Evolutionary conservation across 257 asterid species (phyloP), one percentile per base, ranked within the genome.

Genomic region (Nicotiana sylvestris): DNA sequence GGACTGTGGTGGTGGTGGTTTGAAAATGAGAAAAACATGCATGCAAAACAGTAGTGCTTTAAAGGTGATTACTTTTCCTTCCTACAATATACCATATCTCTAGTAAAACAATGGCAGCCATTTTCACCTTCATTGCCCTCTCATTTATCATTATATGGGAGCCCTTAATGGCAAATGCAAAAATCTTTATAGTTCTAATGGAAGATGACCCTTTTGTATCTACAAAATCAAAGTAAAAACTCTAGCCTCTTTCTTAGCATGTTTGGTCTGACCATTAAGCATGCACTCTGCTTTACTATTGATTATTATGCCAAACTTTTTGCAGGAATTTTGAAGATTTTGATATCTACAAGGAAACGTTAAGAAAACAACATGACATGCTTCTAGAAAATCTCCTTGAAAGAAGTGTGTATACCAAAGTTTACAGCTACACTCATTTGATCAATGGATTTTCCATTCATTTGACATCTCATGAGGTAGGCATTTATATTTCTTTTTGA

Each of bases 391-490:
- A 93, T 8, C 83, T 85, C 13, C 85, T 90, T 11, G 85, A 68
- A 25, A 77, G 82, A 81, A 87, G 87, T 65, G 87, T 87, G 37
- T 89, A 91, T 80, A 66, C 85, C 78, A 91, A 91, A 82, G 76
- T 90, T 67, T 91, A 91, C 80, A 91, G 97, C 91, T 93, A 88
- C 82, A 88, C 94, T 70, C 92, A 91, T 86, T 85, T 90, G 83
- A 81, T 91, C 17, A 91, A 91, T 81, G 97, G 96, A 81, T 93
- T 89, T 79, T 92, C 94, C 60, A 82, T 91, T 78, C 83, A 91
- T 83, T 85, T 86, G 51, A 81, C 85, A 8, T 84, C 81, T 32
- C 82, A 87, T 46, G 82, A 88, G 90, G 95, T 90, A 82, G 64
- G 81, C 3, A 51, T 76, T 43, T 43, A 43, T 43, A 43, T 43